phyloP scores from a whole-genome alignment of 2,329 filamentous ascomycete species.

The Talaromyces amestolkiae region DNA sequence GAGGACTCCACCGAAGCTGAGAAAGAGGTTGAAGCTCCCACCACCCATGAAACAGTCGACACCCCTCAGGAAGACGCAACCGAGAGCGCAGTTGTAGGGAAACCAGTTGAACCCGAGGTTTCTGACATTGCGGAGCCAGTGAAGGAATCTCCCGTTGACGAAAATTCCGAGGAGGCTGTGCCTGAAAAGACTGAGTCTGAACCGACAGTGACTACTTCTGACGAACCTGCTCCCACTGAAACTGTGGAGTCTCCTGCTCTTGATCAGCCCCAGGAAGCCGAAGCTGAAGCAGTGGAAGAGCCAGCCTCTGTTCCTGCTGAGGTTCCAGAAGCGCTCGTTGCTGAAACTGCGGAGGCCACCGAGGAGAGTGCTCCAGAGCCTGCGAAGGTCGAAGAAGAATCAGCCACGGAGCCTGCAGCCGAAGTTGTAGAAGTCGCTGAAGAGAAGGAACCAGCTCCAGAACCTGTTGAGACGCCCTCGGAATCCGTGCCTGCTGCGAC shows the following conservation, averaged over 20 bases:
- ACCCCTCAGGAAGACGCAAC: neutral
- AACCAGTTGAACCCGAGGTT: neutral
- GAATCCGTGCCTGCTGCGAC: neutral
- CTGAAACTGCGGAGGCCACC: neutral
- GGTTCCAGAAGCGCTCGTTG: neutral
- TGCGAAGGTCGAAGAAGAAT: neutral
- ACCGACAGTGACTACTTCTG: neutral
- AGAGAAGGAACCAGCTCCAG: neutral
- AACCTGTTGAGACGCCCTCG: neutral
- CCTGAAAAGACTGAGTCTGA: neutral
- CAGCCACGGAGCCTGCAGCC: neutral
- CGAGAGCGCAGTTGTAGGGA: neutral
- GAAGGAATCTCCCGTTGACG: neutral
- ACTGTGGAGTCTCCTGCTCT: neutral
- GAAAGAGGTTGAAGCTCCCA: neutral
- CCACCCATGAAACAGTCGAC: neutral
- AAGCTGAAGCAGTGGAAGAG: neutral
- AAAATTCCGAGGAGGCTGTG: neutral
- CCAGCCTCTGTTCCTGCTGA: slow-evolving; percentile 4
- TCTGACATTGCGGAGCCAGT: neutral
- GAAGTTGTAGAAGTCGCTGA: neutral
- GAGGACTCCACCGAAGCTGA: neutral
- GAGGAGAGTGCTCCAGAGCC: slow-evolving; percentile 1
- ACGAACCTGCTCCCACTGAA: neutral
- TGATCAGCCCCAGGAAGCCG: neutral